A percentile compares a stretch with the other conserved stretches of the same genome.
phyloP scores from a whole-genome alignment of 2,329 filamentous ascomycete species.

The Tolypocladium ovalisporum region DNA sequence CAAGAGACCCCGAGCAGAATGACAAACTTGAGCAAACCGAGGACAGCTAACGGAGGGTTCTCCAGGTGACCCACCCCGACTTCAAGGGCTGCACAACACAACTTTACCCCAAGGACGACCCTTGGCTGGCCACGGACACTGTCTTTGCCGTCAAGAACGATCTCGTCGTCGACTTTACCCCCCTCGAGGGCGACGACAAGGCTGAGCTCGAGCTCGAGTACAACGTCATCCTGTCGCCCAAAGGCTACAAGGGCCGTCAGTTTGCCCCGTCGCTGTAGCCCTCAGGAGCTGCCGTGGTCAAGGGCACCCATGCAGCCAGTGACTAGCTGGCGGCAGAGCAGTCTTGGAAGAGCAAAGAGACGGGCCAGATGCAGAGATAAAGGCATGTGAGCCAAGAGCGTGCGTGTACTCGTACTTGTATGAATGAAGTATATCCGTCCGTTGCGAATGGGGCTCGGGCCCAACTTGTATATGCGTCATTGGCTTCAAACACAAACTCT shows the following conservation, averaged over 20 bases:
- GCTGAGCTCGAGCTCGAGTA: slow-evolving; percentile 28
- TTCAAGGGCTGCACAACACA: slow-evolving; percentile 67
- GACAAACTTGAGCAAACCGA: not conserved
- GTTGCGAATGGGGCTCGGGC: not conserved
- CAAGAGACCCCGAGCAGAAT: not conserved
- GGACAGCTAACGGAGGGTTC: not conserved
- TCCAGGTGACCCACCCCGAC: slow-evolving; percentile 42
- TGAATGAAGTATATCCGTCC: not conserved
- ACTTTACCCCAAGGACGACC: slow-evolving; percentile 60
- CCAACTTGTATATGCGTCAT: not conserved
- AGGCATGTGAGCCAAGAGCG: not conserved
- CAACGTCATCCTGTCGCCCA: slow-evolving; percentile 31
- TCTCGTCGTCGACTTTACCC: slow-evolving; percentile 38
- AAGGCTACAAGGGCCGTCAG: slow-evolving; percentile 28
- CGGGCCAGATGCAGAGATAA: not conserved
- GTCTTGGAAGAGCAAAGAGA: not conserved
- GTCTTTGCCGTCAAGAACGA: slow-evolving; percentile 45
- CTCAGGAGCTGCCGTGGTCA: not conserved
- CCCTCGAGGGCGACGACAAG: slow-evolving; percentile 25
- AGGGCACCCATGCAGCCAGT: not conserved
- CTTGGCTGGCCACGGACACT: slow-evolving; percentile 42
- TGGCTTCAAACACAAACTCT: too few species aligned
- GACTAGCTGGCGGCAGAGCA: not conserved
- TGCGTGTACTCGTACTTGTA: not conserved
- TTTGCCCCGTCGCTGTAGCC: not conserved